These are phyloP conservation scores for Hymenotorrendiella dingleyae DNA, from an alignment of 2,329 filamentous ascomycete genomes.

Conservation along the genomic window DNA sequence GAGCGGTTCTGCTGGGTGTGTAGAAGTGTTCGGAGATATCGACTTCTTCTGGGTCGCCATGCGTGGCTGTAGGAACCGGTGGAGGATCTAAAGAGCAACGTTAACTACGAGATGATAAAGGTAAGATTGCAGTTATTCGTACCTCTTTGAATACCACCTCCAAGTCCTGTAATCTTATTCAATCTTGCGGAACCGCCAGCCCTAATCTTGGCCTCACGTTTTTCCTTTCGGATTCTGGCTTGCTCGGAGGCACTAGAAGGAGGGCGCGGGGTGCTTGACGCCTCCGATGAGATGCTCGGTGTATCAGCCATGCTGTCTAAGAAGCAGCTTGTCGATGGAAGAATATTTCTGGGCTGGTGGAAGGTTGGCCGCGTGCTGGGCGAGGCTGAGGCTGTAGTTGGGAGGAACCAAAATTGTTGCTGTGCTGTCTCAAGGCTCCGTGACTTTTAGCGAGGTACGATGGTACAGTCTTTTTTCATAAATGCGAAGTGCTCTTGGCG, in stretches of 20 bases:
- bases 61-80: constrained; percentile 32
- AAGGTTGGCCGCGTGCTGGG: too few relatives aligned
- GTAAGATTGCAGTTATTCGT: neutral
- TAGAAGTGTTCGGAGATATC: constrained; percentile 72
- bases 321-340: neutral
- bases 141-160: constrained; percentile 50
- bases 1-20: constrained; percentile 43
- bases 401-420: neutral
- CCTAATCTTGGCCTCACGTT: constrained; percentile 72
- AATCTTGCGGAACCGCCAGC: constrained; percentile 64
- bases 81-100: constrained; percentile 8
- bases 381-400: too few relatives aligned
- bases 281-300: constrained; percentile 17
- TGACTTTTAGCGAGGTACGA: neutral
- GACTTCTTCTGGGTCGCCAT: constrained; percentile 66
- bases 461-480: too few relatives aligned
- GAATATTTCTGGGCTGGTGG: too few relatives aligned
- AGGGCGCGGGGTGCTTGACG: constrained; percentile 20
- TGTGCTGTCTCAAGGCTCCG: too few relatives aligned
- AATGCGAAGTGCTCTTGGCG: too few relatives aligned
- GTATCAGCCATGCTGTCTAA: constrained; percentile 26
- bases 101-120: neutral
- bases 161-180: constrained; percentile 69
- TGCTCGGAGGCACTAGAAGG: constrained; percentile 50
- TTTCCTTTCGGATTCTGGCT: constrained; percentile 70